Base-by-base conservation (phyloP, 192 early-diverging fungal genomes). In the Linnemannia elongata region DNA sequence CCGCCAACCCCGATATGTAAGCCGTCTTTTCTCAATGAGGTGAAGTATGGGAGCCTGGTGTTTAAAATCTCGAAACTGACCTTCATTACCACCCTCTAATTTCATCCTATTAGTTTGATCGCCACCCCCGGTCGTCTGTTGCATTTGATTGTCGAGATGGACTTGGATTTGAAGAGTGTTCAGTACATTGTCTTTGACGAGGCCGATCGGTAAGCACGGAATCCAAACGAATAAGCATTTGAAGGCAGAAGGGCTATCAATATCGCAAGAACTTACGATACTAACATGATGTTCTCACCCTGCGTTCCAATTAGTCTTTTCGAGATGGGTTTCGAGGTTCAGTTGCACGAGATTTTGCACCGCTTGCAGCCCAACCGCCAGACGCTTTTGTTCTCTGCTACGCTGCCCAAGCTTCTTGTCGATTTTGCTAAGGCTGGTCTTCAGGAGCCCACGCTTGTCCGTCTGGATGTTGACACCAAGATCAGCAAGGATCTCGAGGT, bases 181-280 rank as follows among this genome's bases (percentile, higher is more conserved):
- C 96, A 99, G 88, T 97, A 97, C 88, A 93, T 99, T 88, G 98
- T 99, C 1, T 99, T 99, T 92, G 97, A 99, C 87, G 98, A 99
- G 85, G 98, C 98, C n/a, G 98, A 99, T 93, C 93, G 98, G 91
- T 94, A 87, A 71, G 87, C 52, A 33, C 70, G 30, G 27, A 33
- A 20, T 17, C 42, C 18, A 38, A 17, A 72, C 9, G 22, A 12
- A n/a, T 12, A 4, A 74, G 27, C 5, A 41, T 7, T 71, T 35
- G 39, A 22, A 27, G 3, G 12, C 12, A 15, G 60, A 30, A 66
- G 13, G 12, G 3, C 60, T 66, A 15, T 8, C 30, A 8, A 30
- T 4, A 76, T 41, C 13, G 13, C 44, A 9, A 20, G 10, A 75
- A 22, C 47, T 3, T 12, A 33, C 17, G 49, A 75, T 22, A 18